Base-by-base conservation (phyloP, 768 basidiomycete genomes). In the Chalciporus piperatus region DNA sequence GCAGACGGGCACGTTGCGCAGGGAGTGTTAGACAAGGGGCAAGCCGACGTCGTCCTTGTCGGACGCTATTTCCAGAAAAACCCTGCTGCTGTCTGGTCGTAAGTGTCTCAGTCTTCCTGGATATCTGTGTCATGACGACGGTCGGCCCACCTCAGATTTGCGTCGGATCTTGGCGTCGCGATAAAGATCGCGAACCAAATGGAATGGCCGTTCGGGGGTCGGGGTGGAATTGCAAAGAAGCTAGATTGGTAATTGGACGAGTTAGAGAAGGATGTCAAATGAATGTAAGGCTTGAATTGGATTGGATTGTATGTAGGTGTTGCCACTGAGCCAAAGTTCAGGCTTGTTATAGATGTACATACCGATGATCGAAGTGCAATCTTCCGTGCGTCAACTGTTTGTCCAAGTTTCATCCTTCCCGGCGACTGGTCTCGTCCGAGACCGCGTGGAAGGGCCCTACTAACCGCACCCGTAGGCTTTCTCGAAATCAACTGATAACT, bases 61-160 rank as follows among this genome's bases (percentile, higher is more conserved):
- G 81, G 79, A 19, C 64, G 80, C 37, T 72, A 74, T 46, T 85
- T 86, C 72, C 76, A 78, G 65, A 81, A 80, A 70, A 79, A 86
- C 57, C 84, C 84, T 0, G 78, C 75, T 0, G 56, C 67, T 3
- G 73, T 74, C 14, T 76, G 71, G 72, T 53, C 67, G 59, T 64
- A 50, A 62, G 65, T 58, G 25, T 13, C 25, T n/a, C 9, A n/a
- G 13, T 5, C 27, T 11, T 10, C 4, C 47, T 16, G 13, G n/a
- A 23, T 23, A 12, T 19, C 19, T 30, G 9, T 12, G 38, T 6
- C 9, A 42, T 51, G 45, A 52, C 20, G 9, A 45, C 6, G 10
- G 19, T 28, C 7, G 35, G 22, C 9, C 12, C 17, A 13, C 19
- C 2, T 5, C 13, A 62, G 65, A 10, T 82, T 81, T 59, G 82